A percentile compares a stretch with the other conserved stretches of the same genome.
Evolutionary conservation across 345 rosid species (phyloP).

Genomic region (Euphorbia tirucalli): DNA sequence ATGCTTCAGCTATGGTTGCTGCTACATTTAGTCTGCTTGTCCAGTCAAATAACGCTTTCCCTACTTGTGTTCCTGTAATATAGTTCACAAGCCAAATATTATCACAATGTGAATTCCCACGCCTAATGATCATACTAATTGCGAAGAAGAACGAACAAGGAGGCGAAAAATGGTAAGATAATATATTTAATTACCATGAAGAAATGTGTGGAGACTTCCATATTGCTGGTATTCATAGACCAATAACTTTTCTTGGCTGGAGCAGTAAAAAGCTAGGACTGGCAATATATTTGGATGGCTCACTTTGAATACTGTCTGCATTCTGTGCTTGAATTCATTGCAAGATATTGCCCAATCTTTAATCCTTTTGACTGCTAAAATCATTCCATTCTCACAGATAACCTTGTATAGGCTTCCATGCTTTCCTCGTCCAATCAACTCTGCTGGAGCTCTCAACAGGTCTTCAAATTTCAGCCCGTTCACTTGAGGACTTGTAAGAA

Average conservation of each 20-base stretch:
- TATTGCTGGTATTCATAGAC: conserved; percentile 50
- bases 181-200: conserved; percentile 50
- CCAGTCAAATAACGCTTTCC: conserved; percentile 44
- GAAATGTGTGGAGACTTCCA: conserved; percentile 51
- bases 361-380: conserved; percentile 58
- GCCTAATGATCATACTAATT: too few species aligned
- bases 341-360: conserved; percentile 50
- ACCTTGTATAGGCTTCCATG: conserved; percentile 55
- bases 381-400: conserved; percentile 34
- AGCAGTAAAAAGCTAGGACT: conserved; percentile 48
- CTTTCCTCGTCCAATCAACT: conserved; percentile 54
- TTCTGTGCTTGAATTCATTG: conserved; percentile 44
- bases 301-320: conserved; percentile 43
- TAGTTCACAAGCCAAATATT: too few species aligned
- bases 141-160: too few species aligned
- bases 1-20: conserved; percentile 36
- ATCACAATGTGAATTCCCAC: too few species aligned
- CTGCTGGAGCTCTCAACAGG: conserved; percentile 60
- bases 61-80: conserved; percentile 34
- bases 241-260: conserved; percentile 51
- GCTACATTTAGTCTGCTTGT: conserved; percentile 44
- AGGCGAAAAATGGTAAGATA: too few species aligned
- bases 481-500: conserved; percentile 44
- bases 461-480: conserved; percentile 51
- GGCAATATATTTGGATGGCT: conserved; percentile 56